Conservation (phyloP, 2,329 filamentous ascomycete genomes). For the Aspergillus piperis region DNA sequence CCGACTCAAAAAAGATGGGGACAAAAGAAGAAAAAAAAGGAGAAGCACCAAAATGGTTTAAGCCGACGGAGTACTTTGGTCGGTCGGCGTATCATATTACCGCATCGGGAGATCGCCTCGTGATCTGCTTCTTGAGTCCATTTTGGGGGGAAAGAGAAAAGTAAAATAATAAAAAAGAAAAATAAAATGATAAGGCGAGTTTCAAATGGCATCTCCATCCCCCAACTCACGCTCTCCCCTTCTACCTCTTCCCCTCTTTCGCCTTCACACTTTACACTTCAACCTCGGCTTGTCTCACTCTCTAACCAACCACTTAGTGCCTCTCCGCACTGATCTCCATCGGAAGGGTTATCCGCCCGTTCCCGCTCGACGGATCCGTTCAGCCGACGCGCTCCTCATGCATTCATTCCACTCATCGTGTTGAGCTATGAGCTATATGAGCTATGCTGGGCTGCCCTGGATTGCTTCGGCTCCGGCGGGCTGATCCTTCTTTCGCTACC, state of each 20-base stretch:
- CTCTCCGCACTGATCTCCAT: not conserved
- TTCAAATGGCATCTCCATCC: too few relatives aligned
- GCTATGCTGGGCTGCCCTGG: not conserved
- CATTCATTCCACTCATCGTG: not conserved
- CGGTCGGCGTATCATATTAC: conserved; percentile 4
- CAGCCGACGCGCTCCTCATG: not conserved
- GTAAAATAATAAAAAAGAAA: too few relatives aligned
- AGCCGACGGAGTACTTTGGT: not conserved
- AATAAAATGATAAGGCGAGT: too few relatives aligned
- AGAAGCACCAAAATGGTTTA: not conserved
- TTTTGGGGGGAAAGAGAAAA: too few relatives aligned
- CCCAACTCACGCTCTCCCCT: not conserved
- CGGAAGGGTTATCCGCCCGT: not conserved
- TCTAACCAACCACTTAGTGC: not conserved
- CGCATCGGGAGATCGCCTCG: conserved; percentile 3
- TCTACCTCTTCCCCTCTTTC: not conserved
- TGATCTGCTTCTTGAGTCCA: not conserved
- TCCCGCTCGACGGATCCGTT: not conserved
- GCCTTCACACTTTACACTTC: not conserved
- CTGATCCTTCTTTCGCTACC: not conserved
- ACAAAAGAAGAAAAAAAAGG: not conserved
- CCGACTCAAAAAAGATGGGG: not conserved
- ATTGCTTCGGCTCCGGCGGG: not conserved
- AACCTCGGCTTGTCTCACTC: not conserved
- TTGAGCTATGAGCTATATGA: not conserved